Evolutionary conservation across 768 basidiomycete genomes (phyloP), one percentile per base, ranked within the genome.

Genomic region (Boletus sp.): DNA sequence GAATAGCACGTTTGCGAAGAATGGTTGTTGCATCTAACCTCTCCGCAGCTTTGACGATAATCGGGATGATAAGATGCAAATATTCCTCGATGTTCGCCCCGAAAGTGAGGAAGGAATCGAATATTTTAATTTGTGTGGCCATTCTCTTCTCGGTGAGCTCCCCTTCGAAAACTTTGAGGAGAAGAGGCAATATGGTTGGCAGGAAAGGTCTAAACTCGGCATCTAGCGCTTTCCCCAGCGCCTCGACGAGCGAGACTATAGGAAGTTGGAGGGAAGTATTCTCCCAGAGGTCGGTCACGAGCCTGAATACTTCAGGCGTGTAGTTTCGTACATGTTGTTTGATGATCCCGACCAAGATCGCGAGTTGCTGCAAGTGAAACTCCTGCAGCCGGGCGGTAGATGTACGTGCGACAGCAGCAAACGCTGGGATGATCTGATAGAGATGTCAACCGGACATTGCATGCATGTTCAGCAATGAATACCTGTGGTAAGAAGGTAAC

Each of bases 11-110:
- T 73, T 92, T 93, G 44, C 95, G 86, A 48, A 99, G 76, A 11
- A 83, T 74, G 2, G 83, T 82, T 2, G 86, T 83, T 7, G 83
- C 86, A 57, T 94, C 92, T 1, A 83, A 72, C 36, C 90, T 82
- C 68, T 98, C 97, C 61, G 94, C 95, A 6, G 92, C 86, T 69
- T 85, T 88, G 54, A 98, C 89, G 58, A 98, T 92, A 62, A 95
- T 87, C 0, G 97, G 97, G 50, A 99, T 90, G 59, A 98, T 89
- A 39, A 99, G 86, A 72, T 98, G 96, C 15, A 98, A 80, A 72
- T 98, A 98, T 70, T 99, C 97, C 70, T 99, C 97, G 57, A 98
- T 90, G 71, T 95, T 98, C 3, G 91, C 81, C 5, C 97, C 97
- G 66, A 99, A 98, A 0, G 94, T 93, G 64, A 92, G 81, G 71